Percentiles rank a stretch among this genome's conserved stretches.
Evolutionary conservation across 495 filamentous ascomycete genomes (phyloP).

Genomic region (Haplographium delicatum): DNA sequence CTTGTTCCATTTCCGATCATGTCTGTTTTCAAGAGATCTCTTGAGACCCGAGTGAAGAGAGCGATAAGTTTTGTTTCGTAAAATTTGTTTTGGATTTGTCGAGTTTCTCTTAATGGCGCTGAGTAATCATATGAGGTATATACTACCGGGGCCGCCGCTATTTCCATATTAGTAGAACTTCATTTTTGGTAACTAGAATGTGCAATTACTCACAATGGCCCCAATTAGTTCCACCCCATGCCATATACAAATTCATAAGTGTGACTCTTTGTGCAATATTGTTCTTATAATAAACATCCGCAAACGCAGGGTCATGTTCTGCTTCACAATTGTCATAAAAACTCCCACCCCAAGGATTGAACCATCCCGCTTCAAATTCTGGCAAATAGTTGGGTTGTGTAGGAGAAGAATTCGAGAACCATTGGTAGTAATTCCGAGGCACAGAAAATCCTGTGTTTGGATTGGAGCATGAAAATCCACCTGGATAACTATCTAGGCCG

Average conservation of each 20-base stretch:
- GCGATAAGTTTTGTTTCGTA: constrained; percentile 50
- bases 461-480: constrained; percentile 48
- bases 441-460: constrained; percentile 43
- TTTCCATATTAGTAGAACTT: background rate
- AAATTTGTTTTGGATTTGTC: constrained; percentile 32
- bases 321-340: constrained; percentile 42
- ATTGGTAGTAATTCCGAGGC: constrained; percentile 49
- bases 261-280: constrained; percentile 47
- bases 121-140: constrained; percentile 48
- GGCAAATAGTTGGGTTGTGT: constrained; percentile 47
- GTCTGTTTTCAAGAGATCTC: constrained; percentile 45
- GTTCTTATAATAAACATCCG: constrained; percentile 53
- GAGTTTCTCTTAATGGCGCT: constrained; percentile 30
- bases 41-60: constrained; percentile 50
- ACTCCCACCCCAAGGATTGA: constrained; percentile 47
- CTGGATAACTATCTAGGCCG: constrained; percentile 50
- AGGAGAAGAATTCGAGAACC: constrained; percentile 50
- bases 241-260: constrained; percentile 50
- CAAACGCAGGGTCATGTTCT: constrained; percentile 45
- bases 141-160: constrained; percentile 41
- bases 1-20: constrained; percentile 54
- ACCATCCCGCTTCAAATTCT: constrained; percentile 51
- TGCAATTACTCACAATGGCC: constrained; percentile 33
- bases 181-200: background rate
- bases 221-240: constrained; percentile 55